Evolutionary conservation across 768 basidiomycete species (phyloP).

Genomic region (Tubosaeta brunneosetosa): DNA sequence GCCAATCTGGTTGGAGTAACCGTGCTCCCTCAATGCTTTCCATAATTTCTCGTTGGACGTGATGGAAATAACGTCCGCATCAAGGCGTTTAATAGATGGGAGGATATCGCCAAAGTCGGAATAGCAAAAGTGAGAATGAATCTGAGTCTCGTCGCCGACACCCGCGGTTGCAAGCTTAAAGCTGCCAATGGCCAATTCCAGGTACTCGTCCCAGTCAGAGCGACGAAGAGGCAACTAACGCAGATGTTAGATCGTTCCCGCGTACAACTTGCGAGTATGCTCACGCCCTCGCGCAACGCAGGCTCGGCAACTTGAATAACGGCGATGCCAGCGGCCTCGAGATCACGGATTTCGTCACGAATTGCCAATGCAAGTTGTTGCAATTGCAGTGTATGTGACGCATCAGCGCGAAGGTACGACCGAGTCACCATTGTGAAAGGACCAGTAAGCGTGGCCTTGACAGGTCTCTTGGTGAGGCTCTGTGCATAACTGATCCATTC

Average conservation of each 20-base stretch:
- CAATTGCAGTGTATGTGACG: conserved; percentile 93
- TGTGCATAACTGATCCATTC: conserved; percentile 97
- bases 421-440: conserved; percentile 99
- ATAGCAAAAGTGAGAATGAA: conserved; percentile 99
- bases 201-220: conserved; percentile 93
- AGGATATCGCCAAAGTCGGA: conserved; percentile 99
- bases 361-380: conserved; percentile 97
- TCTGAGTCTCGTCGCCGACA: conserved; percentile 89
- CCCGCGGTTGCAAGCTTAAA: conserved; percentile 98
- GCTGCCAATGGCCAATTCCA: conserved; percentile 97
- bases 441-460: conserved; percentile 99
- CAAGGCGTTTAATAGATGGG: conserved; percentile 92
- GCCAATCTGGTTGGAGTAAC: conserved; percentile 96
- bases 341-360: conserved; percentile 96
- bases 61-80: conserved; percentile 98
- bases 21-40: conserved; percentile 89
- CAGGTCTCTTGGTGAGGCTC: conserved; percentile 85
- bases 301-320: conserved; percentile 99
- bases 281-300: conserved; percentile 96
- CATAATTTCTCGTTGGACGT: conserved; percentile 98
- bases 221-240: conserved; percentile 86
- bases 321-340: conserved; percentile 92
- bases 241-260: background rate
- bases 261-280: conserved; percentile 25
- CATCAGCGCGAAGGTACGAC: conserved; percentile 99